phyloP scores from a whole-genome alignment of 2,329 filamentous ascomycete species.

The Chrysoporthe cubensis region DNA sequence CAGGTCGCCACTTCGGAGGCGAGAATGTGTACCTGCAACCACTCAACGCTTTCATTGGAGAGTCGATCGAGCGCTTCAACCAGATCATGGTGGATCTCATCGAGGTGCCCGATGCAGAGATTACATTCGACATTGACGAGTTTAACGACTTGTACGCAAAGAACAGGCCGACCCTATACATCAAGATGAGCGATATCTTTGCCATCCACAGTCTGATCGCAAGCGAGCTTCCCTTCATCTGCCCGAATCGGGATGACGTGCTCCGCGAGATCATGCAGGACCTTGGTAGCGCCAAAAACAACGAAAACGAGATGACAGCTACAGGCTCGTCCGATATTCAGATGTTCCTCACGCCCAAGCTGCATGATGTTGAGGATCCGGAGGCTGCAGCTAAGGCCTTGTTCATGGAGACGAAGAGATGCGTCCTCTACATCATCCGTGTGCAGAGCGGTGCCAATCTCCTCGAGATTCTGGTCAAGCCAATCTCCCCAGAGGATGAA shows the following conservation, averaged over 20 bases:
- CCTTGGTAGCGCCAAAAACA: constrained; percentile 92
- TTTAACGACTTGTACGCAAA: constrained; percentile 98
- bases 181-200: constrained; percentile 98
- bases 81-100: constrained; percentile 79
- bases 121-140: constrained; percentile 96
- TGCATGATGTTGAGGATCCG: constrained; percentile 89
- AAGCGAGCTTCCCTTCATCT: constrained; percentile 76
- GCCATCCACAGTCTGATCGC: constrained; percentile 90
- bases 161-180: constrained; percentile 96
- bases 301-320: constrained; percentile 89
- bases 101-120: constrained; percentile 82
- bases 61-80: constrained; percentile 79
- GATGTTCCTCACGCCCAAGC: constrained; percentile 85
- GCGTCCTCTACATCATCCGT: constrained; percentile 95
- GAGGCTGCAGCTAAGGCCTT: constrained; percentile 90
- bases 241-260: constrained; percentile 80
- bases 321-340: constrained; percentile 88
- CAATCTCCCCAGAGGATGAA: constrained; percentile 85
- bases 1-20: constrained; percentile 87
- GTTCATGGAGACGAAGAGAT: constrained; percentile 98
- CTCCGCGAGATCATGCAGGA: constrained; percentile 91
- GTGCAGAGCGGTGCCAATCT: constrained; percentile 90
- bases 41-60: constrained; percentile 85
- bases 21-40: constrained; percentile 97
- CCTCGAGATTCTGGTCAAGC: constrained; percentile 94